Conservation (phyloP, 2,329 filamentous ascomycete species). For the Plenodomus biglobosus region DNA sequence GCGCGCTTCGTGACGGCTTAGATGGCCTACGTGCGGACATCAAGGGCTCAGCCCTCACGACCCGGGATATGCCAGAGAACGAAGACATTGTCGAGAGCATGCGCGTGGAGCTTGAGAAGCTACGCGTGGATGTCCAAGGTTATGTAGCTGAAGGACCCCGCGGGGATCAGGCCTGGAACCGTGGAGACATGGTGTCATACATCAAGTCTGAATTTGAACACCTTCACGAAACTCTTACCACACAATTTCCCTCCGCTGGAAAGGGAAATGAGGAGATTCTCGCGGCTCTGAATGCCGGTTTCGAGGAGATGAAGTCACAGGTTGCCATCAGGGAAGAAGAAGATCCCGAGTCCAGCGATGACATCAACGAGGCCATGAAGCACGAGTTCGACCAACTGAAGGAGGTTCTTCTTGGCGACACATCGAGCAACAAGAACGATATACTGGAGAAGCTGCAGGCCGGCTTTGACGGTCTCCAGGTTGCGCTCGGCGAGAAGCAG, state of each 20-base stretch:
- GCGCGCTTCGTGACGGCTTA: constrained; percentile 83
- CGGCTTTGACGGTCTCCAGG: constrained; percentile 52
- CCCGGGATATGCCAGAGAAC: constrained; percentile 68
- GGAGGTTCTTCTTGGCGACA: constrained; percentile 68
- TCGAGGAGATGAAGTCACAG: constrained; percentile 47
- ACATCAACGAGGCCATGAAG: constrained; percentile 69
- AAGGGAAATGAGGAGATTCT: constrained; percentile 45
- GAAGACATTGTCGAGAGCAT: constrained; percentile 77
- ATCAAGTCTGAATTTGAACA: constrained; percentile 62
- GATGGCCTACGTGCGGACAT: constrained; percentile 79
- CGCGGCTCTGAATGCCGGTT: constrained; percentile 43
- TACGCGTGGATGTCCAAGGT: constrained; percentile 63
- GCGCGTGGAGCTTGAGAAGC: constrained; percentile 62
- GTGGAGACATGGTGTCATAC: constrained; percentile 52
- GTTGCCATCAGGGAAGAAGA: constrained; percentile 42
- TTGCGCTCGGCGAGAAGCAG: constrained; percentile 45
- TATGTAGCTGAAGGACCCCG: constrained; percentile 49
- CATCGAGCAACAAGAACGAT: constrained; percentile 61
- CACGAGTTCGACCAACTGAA: constrained; percentile 81
- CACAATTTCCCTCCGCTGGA: constrained; percentile 42
- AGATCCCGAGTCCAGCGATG: constrained; percentile 46
- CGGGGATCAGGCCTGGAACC: constrained; percentile 45
- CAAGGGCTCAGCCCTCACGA: constrained; percentile 75
- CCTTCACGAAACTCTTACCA: constrained; percentile 61
- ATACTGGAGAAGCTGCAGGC: constrained; percentile 62